A percentile compares a stretch with the other conserved stretches of the same genome.
Evolutionary conservation across 768 basidiomycete genomes (phyloP).

Genomic region (Dioszegia crocea): DNA sequence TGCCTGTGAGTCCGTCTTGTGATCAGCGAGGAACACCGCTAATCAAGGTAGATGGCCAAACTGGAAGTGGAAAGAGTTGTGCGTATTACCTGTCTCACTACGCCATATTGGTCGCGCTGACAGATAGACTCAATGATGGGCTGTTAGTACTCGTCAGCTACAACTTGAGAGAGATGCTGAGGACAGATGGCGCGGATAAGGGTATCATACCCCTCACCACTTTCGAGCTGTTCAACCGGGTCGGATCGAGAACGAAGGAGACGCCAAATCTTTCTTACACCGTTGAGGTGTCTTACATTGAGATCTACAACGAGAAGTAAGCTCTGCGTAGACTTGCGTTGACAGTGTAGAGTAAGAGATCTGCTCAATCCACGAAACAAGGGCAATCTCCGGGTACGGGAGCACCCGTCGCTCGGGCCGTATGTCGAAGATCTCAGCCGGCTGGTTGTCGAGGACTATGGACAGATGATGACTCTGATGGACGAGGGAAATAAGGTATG

Average conservation of each 20-base stretch:
- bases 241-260: slow-evolving; percentile 64
- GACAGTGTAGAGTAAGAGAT: slow-evolving; percentile 74
- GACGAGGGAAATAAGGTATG: slow-evolving; percentile 90
- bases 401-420: slow-evolving; percentile 82
- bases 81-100: slow-evolving; percentile 2
- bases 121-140: slow-evolving; percentile 53
- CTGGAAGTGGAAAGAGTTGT: slow-evolving; percentile 47
- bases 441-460: slow-evolving; percentile 81
- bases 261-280: slow-evolving; percentile 67
- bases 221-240: slow-evolving; percentile 81
- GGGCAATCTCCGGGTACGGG: slow-evolving; percentile 91
- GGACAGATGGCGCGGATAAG: slow-evolving; percentile 82
- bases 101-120: neutral
- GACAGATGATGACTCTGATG: slow-evolving; percentile 99
- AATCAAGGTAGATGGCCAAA: slow-evolving; percentile 45
- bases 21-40: neutral
- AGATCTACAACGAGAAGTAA: slow-evolving; percentile 54
- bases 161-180: neutral
- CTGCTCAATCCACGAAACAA: slow-evolving; percentile 95
- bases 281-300: slow-evolving; percentile 98
- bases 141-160: slow-evolving; percentile 31
- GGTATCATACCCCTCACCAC: slow-evolving; percentile 97
- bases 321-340: slow-evolving; percentile 7
- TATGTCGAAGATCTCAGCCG: slow-evolving; percentile 97
- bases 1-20: slow-evolving; percentile 73